A percentile compares a stretch with the other conserved stretches of the same genome.
Evolutionary conservation across 805 yeast genomes (phyloP).

Genomic region (Hanseniaspora singularis): DNA sequence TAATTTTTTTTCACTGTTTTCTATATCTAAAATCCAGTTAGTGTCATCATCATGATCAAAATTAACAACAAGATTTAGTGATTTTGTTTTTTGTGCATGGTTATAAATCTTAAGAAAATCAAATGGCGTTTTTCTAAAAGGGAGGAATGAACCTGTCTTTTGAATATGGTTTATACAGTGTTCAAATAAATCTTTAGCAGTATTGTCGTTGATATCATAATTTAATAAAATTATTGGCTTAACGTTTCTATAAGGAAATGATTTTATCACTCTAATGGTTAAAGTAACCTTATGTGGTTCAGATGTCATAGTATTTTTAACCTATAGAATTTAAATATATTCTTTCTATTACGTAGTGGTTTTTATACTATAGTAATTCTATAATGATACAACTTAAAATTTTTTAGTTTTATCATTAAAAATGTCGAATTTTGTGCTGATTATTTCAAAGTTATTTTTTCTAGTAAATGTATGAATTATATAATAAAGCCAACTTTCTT

Average conservation of each 20-base stretch:
- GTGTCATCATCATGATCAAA: constrained; percentile 59
- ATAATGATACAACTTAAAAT: too few relatives aligned
- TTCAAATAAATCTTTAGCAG: constrained; percentile 52
- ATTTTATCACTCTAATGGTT: constrained; percentile 77
- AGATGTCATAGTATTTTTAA: neutral
- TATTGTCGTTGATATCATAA: constrained; percentile 57
- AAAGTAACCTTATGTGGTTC: constrained; percentile 32
- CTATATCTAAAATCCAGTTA: constrained; percentile 50
- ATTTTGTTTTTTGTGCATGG: constrained; percentile 89
- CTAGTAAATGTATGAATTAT: too few relatives aligned
- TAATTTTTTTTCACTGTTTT: constrained; percentile 33
- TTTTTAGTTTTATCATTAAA: too few relatives aligned
- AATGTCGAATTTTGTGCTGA: too few relatives aligned
- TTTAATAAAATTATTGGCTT: constrained; percentile 58
- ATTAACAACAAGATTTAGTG: constrained; percentile 83
- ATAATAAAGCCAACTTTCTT: too few relatives aligned
- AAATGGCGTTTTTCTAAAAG: constrained; percentile 63
- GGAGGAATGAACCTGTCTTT: constrained; percentile 60
- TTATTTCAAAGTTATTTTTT: too few relatives aligned
- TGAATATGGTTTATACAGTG: constrained; percentile 36
- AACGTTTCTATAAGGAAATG: constrained; percentile 83
- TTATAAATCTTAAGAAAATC: constrained; percentile 79
- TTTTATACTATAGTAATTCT: too few relatives aligned
- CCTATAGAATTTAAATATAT: neutral
- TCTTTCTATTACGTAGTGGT: too few relatives aligned